Conservation (phyloP, 73 alveolate species). For the Paraurostyla sp. region DNA sequence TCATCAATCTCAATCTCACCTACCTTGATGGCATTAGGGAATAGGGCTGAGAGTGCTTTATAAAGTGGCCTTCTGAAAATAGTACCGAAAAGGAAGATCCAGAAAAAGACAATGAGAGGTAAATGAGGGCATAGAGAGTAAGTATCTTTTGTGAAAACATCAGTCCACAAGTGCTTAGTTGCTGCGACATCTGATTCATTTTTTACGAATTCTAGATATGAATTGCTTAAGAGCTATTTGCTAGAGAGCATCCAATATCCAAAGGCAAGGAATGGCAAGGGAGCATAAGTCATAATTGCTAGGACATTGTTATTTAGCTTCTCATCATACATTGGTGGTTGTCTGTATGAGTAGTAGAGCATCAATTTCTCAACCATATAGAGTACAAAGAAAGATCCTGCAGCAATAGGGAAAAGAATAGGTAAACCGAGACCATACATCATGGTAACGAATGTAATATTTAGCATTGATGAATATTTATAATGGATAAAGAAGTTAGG, state of each 20-base stretch:
- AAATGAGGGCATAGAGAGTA: neutral
- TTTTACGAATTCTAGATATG: neutral
- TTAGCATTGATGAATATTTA: slow-evolving; percentile 74
- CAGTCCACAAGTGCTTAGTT: slow-evolving; percentile 33
- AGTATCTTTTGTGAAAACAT: neutral
- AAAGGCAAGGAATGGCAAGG: slow-evolving; percentile 49
- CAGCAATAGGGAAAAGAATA: slow-evolving; percentile 74
- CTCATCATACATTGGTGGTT: slow-evolving; percentile 81
- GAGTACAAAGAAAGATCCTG: slow-evolving; percentile 46
- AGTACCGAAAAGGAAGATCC: slow-evolving; percentile 33
- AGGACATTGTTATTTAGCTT: slow-evolving; percentile 64
- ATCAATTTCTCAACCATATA: slow-evolving; percentile 57
- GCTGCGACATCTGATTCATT: neutral
- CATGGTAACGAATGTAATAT: slow-evolving; percentile 73
- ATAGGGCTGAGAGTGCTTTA: neutral
- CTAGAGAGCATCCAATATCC: slow-evolving; percentile 78
- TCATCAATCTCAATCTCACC: slow-evolving; percentile 50
- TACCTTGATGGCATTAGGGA: neutral
- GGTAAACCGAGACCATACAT: slow-evolving; percentile 80
- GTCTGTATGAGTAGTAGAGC: slow-evolving; percentile 68
- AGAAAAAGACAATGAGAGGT: slow-evolving; percentile 27
- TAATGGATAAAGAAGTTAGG: slow-evolving; percentile 69
- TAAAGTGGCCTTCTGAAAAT: neutral
- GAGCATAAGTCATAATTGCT: slow-evolving; percentile 59
- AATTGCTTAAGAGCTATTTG: slow-evolving; percentile 57